Conservation (phyloP, 495 filamentous ascomycete genomes). For the Penicillium robsamsonii region DNA sequence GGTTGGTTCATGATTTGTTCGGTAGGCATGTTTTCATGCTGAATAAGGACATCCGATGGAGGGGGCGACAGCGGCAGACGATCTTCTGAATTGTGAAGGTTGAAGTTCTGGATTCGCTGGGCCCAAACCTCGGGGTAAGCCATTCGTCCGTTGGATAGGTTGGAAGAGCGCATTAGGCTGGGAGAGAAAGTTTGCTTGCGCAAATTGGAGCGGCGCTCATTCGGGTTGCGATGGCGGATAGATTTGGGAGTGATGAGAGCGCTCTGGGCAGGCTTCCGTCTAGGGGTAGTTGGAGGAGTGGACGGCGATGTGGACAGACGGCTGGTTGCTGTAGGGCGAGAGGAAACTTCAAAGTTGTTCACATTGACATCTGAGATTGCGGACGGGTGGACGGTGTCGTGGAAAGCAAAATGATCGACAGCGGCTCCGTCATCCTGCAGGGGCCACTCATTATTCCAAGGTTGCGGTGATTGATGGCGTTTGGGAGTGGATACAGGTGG, state of each 20-base stretch:
- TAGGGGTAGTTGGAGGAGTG: conserved; percentile 46
- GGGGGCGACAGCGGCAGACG: conserved; percentile 46
- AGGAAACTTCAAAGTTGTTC: conserved; percentile 37
- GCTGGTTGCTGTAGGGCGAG: conserved; percentile 22
- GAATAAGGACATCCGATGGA: conserved; percentile 41
- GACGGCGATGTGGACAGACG: conserved; percentile 35
- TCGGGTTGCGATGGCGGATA: conserved; percentile 41
- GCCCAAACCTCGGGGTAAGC: conserved; percentile 44
- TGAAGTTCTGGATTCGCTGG: conserved; percentile 44
- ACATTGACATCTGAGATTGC: conserved; percentile 37
- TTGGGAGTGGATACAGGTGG: conserved; percentile 41
- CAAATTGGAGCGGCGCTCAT: conserved; percentile 38
- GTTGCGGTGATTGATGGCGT: conserved; percentile 39
- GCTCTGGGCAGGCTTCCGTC: conserved; percentile 36
- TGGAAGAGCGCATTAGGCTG: conserved; percentile 41
- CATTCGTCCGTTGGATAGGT: conserved; percentile 42
- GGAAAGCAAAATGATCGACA: conserved; percentile 35
- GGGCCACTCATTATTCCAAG: conserved; percentile 44
- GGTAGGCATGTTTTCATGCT: conserved; percentile 40
- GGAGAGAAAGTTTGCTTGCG: conserved; percentile 49
- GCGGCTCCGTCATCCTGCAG: conserved; percentile 35
- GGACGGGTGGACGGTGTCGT: conserved; percentile 43
- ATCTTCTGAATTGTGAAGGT: conserved; percentile 36
- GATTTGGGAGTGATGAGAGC: conserved; percentile 43
- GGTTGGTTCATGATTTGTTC: conserved; percentile 26